phyloP scores from a whole-genome alignment of 208 protist genomes.

The Sergeia podlipaevii region DNA sequence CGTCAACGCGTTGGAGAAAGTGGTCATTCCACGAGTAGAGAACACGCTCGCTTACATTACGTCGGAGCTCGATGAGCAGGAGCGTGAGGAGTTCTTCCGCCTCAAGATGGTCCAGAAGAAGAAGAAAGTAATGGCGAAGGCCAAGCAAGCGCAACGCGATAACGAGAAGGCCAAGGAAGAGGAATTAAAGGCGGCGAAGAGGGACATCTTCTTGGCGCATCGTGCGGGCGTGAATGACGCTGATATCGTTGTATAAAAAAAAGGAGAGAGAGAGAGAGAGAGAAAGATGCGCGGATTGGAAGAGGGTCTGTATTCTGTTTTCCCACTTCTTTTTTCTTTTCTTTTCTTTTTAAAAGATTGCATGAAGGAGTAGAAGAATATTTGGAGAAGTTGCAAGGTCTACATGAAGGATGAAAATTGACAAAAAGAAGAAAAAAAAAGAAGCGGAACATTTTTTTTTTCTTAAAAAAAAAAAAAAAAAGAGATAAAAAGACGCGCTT shows the following conservation, averaged over 20 bases:
- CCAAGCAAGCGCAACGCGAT: conserved; percentile 28
- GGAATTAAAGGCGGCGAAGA: conserved; percentile 4
- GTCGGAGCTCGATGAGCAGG: conserved; percentile 98
- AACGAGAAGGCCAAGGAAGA: conserved; percentile 29
- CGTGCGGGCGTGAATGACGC: conserved; percentile 47
- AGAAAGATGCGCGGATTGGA: neutral
- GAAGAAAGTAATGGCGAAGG: conserved; percentile 83
- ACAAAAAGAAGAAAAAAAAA: no score
- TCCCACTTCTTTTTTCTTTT: no score
- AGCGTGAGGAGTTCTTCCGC: conserved; percentile 99
- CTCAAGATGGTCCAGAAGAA: conserved; percentile 98
- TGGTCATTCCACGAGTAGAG: conserved; percentile 97
- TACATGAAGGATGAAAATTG: no score
- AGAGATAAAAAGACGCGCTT: neutral
- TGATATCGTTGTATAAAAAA: conserved; percentile 64
- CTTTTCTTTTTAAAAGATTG: no score
- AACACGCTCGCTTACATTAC: conserved; percentile 98
- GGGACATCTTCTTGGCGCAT: conserved; percentile 16
- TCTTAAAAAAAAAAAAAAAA: conserved; percentile 4
- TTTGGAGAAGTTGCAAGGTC: no score
- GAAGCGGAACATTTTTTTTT: no score
- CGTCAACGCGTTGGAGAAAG: conserved; percentile 99
- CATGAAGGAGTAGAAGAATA: no score
- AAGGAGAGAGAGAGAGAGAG: conserved; percentile 3
- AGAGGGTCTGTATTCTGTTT: no score